Evolutionary conservation across 148 eudicot species (phyloP), one percentile per base, ranked within the genome.

Genomic region (Cornus kousa): DNA sequence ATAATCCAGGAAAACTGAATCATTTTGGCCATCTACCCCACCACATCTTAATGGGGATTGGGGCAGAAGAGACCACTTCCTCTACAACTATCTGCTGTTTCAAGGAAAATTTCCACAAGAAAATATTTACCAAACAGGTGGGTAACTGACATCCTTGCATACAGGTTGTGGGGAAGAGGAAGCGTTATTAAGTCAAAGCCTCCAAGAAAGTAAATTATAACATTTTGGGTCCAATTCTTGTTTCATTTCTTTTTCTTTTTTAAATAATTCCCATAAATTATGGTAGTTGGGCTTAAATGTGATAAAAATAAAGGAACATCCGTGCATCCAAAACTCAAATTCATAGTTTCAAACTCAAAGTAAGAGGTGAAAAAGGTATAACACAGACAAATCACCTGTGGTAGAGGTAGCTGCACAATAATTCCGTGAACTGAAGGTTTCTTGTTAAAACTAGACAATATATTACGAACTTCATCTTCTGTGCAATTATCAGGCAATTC

Each of bases 341-440:
- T 1, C 37, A 35, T 35, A 35, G 37, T 35, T 35, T 35, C 37
- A 35, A 4, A 35, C 37, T 35, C 37, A 35, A 8, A 43, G 57
- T 43, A 37, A 40, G 59, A 66, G 60, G 12, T 66, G n/a, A 66
- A 13, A 19, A 57, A 19, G 23, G 14, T 8, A 14, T 35, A 80
- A 50, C 23, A 46, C 7, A 33, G 70, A 67, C 59, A 80, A 80
- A 76, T 80, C 85, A 93, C 97, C 82, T 81, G 84, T 24, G 98
- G 98, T 50, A 94, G 88, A 80, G 98, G 98, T 82, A 94, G 96
- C 87, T 94, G 96, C 82, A 94, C 90, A 80, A 94, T 86, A 82
- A 90, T 82, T 72, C 98, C 98, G 80, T 94, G 94, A 76, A 94
- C 59, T 48, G 92, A 82, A 59, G 90, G 90, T 77, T 91, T 80